Conservation (phyloP, 352 stramenopile species). For the Phytophthora parvispora region DNA sequence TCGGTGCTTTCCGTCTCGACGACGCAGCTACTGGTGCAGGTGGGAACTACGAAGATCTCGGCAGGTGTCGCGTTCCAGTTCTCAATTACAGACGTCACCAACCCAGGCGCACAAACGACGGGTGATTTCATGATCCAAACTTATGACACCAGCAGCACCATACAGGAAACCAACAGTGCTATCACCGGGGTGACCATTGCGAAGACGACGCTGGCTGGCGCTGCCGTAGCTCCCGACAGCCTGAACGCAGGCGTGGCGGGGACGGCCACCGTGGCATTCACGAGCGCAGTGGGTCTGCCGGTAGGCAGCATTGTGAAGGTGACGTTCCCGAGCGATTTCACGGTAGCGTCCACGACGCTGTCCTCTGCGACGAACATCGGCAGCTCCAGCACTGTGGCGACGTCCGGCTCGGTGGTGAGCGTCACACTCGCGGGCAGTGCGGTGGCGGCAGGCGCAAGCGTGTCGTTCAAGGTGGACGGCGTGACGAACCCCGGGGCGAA, state of each 20-base stretch:
- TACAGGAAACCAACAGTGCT: slow-evolving; percentile 15
- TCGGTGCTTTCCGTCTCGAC: slow-evolving; percentile 23
- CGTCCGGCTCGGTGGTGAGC: slow-evolving; percentile 27
- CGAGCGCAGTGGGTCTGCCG: slow-evolving; percentile 41
- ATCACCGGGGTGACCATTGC: slow-evolving; percentile 22
- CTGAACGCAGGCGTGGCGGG: slow-evolving; percentile 39
- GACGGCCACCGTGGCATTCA: slow-evolving; percentile 45
- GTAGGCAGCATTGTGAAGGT: slow-evolving; percentile 45
- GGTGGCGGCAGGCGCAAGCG: slow-evolving; percentile 23
- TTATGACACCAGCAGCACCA: slow-evolving; percentile 17
- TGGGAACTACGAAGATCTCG: slow-evolving; percentile 30
- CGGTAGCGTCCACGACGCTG: slow-evolving; percentile 28
- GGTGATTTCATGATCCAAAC: slow-evolving; percentile 31
- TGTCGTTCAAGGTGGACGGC: slow-evolving; percentile 58
- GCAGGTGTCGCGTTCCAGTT: slow-evolving; percentile 36
- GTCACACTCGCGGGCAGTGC: slow-evolving; percentile 37
- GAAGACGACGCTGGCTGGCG: slow-evolving; percentile 13
- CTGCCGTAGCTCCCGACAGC: slow-evolving; percentile 32
- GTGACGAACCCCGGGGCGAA: slow-evolving; percentile 65
- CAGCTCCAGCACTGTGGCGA: slow-evolving; percentile 29
- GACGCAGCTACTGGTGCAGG: slow-evolving; percentile 24
- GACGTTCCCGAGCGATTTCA: slow-evolving; percentile 50
- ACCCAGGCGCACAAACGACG: slow-evolving; percentile 36
- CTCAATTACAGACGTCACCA: slow-evolving; percentile 36
- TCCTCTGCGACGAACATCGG: slow-evolving; percentile 36